These are phyloP conservation scores for Rosellinia necatrix DNA, from an alignment of 2,329 filamentous ascomycete genomes.

Conservation along the genomic window DNA sequence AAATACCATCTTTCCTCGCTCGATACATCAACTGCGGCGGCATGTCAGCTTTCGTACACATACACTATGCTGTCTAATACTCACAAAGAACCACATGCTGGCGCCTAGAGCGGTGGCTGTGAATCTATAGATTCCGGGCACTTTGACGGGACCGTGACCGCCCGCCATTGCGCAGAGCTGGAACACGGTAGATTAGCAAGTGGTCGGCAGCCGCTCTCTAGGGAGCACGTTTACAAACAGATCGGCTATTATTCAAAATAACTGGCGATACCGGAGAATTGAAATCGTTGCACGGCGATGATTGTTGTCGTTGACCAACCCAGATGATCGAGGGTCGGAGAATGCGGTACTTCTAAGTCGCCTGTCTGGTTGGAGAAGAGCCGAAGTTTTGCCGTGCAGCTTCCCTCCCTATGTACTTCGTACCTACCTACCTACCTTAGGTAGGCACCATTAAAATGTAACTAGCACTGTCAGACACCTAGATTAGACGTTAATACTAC, in stretches of 20 bases:
- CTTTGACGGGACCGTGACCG: slow-evolving; percentile 40
- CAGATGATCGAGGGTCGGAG: slow-evolving; percentile 6
- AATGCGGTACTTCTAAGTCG: background rate
- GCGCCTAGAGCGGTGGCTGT: slow-evolving; percentile 86
- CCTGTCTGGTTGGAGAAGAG: background rate
- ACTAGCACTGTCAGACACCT: too few relatives aligned
- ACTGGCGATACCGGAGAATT: slow-evolving; percentile 1
- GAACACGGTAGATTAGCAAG: background rate
- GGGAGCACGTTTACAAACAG: background rate
- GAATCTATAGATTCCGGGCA: slow-evolving; percentile 74
- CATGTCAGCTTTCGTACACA: slow-evolving; percentile 18
- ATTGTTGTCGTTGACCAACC: slow-evolving; percentile 7
- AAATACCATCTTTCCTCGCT: slow-evolving; percentile 86
- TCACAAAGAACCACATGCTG: slow-evolving; percentile 99
- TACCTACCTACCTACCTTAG: too few relatives aligned
- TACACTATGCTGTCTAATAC: slow-evolving; percentile 37
- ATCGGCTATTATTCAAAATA: background rate
- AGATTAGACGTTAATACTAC: too few relatives aligned
- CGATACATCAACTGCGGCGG: slow-evolving; percentile 86
- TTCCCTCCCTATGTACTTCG: background rate
- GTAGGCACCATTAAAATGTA: too few relatives aligned
- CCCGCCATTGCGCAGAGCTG: slow-evolving; percentile 41
- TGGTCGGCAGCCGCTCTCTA: background rate
- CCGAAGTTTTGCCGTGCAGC: slow-evolving; percentile 20
- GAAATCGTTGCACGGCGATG: background rate